Conservation (phyloP, 805 yeast species). For the Lipomyces lipofer region DNA sequence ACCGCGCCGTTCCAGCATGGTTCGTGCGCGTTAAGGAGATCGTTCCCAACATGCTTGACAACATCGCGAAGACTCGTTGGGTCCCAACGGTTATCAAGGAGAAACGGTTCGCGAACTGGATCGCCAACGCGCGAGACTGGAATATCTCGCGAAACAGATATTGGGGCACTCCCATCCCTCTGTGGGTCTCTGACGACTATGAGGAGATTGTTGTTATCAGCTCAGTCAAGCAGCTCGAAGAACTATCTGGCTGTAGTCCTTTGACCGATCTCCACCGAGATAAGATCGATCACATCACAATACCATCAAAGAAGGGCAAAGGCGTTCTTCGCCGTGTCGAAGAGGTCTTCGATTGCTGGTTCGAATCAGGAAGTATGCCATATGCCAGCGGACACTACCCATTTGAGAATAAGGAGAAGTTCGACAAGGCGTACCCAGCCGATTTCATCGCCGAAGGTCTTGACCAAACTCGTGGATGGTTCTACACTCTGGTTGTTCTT, state of each 20-base stretch:
- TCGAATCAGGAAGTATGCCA: slow-evolving; percentile 99
- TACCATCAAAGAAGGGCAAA: slow-evolving; percentile 88
- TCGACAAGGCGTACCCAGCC: slow-evolving; percentile 83
- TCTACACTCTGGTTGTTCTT: slow-evolving; percentile 90
- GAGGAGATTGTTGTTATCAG: slow-evolving; percentile 94
- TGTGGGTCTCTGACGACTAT: slow-evolving; percentile 94
- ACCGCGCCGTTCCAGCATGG: slow-evolving; percentile 98
- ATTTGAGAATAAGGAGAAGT: slow-evolving; percentile 76
- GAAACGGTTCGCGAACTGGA: slow-evolving; percentile 96
- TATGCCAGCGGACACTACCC: slow-evolving; percentile 97
- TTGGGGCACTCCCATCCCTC: slow-evolving; percentile 99
- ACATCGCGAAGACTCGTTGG: slow-evolving; percentile 88
- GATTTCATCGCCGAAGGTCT: slow-evolving; percentile 98
- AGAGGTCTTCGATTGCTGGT: slow-evolving; percentile 99
- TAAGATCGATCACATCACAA: slow-evolving; percentile 83
- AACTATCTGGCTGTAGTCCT: slow-evolving; percentile 71
- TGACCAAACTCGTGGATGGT: slow-evolving; percentile 99
- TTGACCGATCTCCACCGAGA: slow-evolving; percentile 95
- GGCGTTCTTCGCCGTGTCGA: slow-evolving; percentile 87
- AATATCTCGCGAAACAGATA: slow-evolving; percentile 96
- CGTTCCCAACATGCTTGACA: slow-evolving; percentile 84
- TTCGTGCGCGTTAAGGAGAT: slow-evolving; percentile 86
- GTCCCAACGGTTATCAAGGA: slow-evolving; percentile 89
- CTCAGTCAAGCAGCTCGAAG: slow-evolving; percentile 80
- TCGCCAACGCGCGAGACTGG: slow-evolving; percentile 99